Evolutionary conservation across 495 filamentous ascomycete species (phyloP).

Genomic region (Annulohypoxylon maeteangense): DNA sequence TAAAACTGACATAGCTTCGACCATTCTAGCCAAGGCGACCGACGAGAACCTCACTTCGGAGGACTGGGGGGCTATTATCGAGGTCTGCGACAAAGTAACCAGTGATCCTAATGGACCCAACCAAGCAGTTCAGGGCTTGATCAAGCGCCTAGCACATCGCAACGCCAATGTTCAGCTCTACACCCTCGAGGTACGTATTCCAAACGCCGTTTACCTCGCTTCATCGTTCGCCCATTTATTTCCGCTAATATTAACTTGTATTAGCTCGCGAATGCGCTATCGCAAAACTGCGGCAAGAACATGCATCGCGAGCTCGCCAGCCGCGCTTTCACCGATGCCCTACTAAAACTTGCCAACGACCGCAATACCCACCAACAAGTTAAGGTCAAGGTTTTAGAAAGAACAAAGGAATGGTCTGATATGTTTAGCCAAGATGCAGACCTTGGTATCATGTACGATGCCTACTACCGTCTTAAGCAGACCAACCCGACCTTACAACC

Average conservation of each 20-base stretch:
- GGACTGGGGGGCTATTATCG: constrained; percentile 98
- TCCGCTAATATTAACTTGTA: constrained; percentile 1
- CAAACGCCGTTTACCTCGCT: background rate
- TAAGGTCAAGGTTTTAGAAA: constrained; percentile 95
- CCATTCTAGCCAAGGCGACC: constrained; percentile 85
- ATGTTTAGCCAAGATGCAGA: constrained; percentile 93
- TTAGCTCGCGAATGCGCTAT: constrained; percentile 89
- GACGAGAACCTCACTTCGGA: constrained; percentile 98
- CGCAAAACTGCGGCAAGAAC: constrained; percentile 90
- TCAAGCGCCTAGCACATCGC: constrained; percentile 93
- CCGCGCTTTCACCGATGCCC: constrained; percentile 93
- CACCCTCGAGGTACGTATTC: constrained; percentile 81
- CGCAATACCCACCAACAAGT: constrained; percentile 96
- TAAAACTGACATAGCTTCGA: constrained; percentile 15
- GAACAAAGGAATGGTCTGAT: constrained; percentile 94
- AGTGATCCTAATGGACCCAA: constrained; percentile 72
- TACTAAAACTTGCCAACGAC: constrained; percentile 89
- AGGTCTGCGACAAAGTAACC: constrained; percentile 94
- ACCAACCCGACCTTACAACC: constrained; percentile 90
- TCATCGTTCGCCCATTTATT: background rate
- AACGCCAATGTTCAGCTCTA: constrained; percentile 99
- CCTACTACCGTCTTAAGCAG: constrained; percentile 86
- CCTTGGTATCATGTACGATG: constrained; percentile 97
- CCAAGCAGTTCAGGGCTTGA: constrained; percentile 92
- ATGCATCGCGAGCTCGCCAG: constrained; percentile 95